Evolutionary conservation across 352 stramenopile species (phyloP), one percentile per base, ranked within the genome.

Genomic region (Phytophthora podocarpi): DNA sequence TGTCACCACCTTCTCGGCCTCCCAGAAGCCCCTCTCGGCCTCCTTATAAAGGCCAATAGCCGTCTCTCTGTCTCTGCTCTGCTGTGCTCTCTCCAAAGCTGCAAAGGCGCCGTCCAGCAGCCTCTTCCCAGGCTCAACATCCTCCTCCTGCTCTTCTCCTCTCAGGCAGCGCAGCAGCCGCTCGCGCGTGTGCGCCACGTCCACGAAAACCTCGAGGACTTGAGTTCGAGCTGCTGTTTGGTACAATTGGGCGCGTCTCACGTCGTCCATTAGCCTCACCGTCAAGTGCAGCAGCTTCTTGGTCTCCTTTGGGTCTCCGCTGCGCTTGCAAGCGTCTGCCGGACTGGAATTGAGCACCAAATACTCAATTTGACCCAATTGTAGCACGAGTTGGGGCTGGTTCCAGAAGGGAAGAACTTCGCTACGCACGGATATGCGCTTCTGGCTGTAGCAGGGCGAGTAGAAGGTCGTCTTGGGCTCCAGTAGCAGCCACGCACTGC

Each of bases 31-130:
- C 0, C 43, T 49, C 30, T 73, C 74, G 2, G 77, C 74, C 5
- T 70, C 45, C 11, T 52, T 64, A 46, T 81, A 87, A 13, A 77
- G 57, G 5, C 12, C 18, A 36, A 84, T 34, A 5, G 72, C 72
- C 5, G 36, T 13, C 8, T 31, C 37, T 9, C 21, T 50, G 1
- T 59, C 24, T 7, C 9, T 15, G 5, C 50, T 56, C 30, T 58
- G 26, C 31, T 84, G 74, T 0, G 74, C 77, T 3, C 42, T 64
- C 27, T 70, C 67, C 13, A 87, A 42, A 24, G 77, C 55, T 31
- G 34, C 36, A 57, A 87, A 87, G 26, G 74, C 64, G 8, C 64
- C 54, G n/a, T 87, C 70, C 11, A 85, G 56, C 20, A 79, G 39
- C 46, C 58, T 63, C 12, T 60, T 63, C 4, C 49, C 26, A 13